phyloP scores from a whole-genome alignment of 2,329 filamentous ascomycete species.

The Cordyceps tenuipes region DNA sequence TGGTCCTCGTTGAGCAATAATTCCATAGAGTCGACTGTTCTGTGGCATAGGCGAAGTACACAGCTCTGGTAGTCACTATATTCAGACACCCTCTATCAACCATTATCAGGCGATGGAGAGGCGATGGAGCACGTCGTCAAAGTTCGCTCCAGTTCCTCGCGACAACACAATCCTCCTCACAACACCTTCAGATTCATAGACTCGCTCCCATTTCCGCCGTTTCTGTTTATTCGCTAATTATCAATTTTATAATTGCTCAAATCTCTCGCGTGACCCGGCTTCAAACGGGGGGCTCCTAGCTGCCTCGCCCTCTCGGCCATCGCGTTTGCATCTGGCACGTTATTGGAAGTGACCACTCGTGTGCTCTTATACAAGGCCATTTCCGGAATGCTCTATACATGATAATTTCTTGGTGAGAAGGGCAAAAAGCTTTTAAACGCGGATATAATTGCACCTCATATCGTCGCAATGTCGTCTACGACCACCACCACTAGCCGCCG shows the following conservation, averaged over 20 bases:
- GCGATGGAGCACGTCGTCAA: not conserved
- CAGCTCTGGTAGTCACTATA: not conserved
- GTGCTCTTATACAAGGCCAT: too few relatives aligned
- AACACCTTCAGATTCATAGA: not conserved
- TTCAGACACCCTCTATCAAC: not conserved
- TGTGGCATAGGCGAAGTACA: not conserved
- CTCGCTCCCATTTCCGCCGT: too few relatives aligned
- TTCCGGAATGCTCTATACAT: too few relatives aligned
- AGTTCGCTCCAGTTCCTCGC: not conserved
- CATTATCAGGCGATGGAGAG: conserved; percentile 3
- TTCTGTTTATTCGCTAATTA: not conserved
- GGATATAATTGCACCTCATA: too few relatives aligned
- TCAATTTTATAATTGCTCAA: not conserved
- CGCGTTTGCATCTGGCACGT: too few relatives aligned
- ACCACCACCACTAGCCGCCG: not conserved
- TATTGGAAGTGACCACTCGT: too few relatives aligned
- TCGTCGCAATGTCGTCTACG: not conserved
- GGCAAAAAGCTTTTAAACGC: too few relatives aligned
- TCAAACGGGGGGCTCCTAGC: too few relatives aligned
- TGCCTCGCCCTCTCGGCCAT: too few relatives aligned
- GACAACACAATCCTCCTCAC: not conserved
- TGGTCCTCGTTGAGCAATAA: not conserved
- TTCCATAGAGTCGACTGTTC: not conserved
- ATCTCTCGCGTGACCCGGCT: not conserved
- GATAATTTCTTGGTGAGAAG: too few relatives aligned